A percentile compares a stretch with the other conserved stretches of the same genome.
phyloP scores from a whole-genome alignment of 441 rosid genomes.

The Metrosideros polymorpha region DNA sequence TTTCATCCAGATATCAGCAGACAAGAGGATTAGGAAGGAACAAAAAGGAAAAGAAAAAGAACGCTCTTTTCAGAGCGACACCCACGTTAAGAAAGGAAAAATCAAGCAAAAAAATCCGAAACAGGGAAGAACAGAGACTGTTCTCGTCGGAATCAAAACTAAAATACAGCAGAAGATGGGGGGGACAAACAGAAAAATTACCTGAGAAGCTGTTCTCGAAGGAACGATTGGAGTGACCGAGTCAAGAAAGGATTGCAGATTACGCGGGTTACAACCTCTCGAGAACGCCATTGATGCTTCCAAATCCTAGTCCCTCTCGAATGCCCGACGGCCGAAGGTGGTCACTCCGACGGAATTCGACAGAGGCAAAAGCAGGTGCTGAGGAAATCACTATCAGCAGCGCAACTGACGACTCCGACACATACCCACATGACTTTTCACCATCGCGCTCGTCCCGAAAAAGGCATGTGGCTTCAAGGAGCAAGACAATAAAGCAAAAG shows the following conservation, averaged over 20 bases:
- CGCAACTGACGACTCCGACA: background rate
- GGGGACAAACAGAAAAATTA: background rate
- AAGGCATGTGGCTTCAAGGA: background rate
- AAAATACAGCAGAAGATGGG: background rate
- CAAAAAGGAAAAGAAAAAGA: background rate
- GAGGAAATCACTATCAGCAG: background rate
- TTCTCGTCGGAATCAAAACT: background rate
- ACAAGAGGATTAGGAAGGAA: background rate
- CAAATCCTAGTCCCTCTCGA: background rate
- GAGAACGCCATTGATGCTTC: slow-evolving; percentile 1
- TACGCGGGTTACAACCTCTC: background rate
- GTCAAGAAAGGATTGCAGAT: slow-evolving; percentile 6
- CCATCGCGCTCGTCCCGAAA: background rate
- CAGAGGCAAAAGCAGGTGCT: background rate
- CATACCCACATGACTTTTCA: background rate
- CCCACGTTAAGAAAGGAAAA: background rate
- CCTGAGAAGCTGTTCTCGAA: slow-evolving; percentile 6
- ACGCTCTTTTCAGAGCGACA: background rate
- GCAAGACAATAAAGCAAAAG: background rate
- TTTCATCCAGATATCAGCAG: background rate
- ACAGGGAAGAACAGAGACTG: background rate
- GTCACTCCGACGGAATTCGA: background rate
- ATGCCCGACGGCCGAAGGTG: background rate
- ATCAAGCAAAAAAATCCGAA: background rate
- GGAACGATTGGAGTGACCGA: slow-evolving; percentile 4